Evolutionary conservation across 1,284 basidiomycete species (phyloP).

Genomic region (Boletus semigastroideus): DNA sequence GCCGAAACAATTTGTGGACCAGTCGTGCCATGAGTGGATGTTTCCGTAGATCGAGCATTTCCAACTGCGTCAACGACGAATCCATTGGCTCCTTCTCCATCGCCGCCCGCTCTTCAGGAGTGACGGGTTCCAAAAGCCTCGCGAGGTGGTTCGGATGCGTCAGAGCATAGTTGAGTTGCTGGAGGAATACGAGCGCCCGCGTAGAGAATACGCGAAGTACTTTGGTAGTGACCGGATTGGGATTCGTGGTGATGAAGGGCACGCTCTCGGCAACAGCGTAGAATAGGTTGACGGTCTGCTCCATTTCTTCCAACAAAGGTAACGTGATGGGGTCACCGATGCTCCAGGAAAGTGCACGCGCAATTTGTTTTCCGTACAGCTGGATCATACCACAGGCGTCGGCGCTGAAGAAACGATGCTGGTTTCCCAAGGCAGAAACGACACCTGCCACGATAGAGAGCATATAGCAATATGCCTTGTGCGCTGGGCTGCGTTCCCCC

Average conservation of each 20-base stretch:
- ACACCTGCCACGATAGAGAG: constrained; percentile 78
- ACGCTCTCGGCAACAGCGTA: constrained; percentile 61
- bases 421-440: constrained; percentile 60
- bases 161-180: constrained; percentile 86
- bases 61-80: constrained; percentile 39
- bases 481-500: constrained; percentile 72
- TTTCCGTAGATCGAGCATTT: constrained; percentile 58
- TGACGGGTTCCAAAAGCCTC: constrained; percentile 78
- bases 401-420: constrained; percentile 81
- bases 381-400: constrained; percentile 87
- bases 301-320: constrained; percentile 77
- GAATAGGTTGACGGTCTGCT: constrained; percentile 76
- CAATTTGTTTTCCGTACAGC: constrained; percentile 81
- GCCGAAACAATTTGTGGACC: constrained; percentile 65
- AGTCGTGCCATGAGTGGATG: constrained; percentile 71
- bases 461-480: constrained; percentile 84
- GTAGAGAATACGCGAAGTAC: constrained; percentile 68
- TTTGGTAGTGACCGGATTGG: constrained; percentile 50
- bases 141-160: constrained; percentile 88
- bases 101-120: constrained; percentile 66
- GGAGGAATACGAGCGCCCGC: constrained; percentile 72
- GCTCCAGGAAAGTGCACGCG: constrained; percentile 76
- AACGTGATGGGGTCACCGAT: constrained; percentile 71
- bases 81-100: constrained; percentile 58
- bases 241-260: constrained; percentile 37